phyloP scores from a whole-genome alignment of 805 yeast genomes.

The Ogataea sp. region DNA sequence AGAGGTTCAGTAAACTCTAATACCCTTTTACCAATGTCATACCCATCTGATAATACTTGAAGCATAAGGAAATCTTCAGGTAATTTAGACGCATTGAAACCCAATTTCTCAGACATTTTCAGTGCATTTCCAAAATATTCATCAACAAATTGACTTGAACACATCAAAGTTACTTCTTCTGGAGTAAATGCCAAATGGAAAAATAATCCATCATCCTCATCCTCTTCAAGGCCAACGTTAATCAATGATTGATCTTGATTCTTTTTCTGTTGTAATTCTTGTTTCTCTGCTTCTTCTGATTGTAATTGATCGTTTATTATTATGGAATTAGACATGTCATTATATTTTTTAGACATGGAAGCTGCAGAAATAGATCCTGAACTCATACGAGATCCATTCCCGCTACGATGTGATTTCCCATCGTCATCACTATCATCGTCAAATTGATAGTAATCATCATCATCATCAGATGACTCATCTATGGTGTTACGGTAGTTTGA shows the following conservation, averaged over 20 bases:
- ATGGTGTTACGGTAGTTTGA: background rate
- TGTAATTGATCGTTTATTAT: background rate
- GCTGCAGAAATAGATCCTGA: constrained; percentile 1
- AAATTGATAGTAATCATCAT: background rate
- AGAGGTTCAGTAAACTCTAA: constrained; percentile 51
- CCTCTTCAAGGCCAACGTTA: constrained; percentile 8
- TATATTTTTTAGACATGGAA: constrained; percentile 1
- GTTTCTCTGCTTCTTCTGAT: background rate
- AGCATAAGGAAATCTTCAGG: constrained; percentile 40
- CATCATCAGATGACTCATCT: background rate
- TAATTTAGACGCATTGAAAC: constrained; percentile 31
- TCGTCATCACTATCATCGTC: background rate
- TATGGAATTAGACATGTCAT: constrained; percentile 5
- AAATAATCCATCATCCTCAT: constrained; percentile 35
- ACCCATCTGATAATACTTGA: constrained; percentile 55
- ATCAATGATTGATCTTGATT: no score
- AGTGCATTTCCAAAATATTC: constrained; percentile 33
- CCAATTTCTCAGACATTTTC: constrained; percentile 21
- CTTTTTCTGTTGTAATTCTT: background rate
- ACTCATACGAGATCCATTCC: background rate
- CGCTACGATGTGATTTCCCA: background rate
- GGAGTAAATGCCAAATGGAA: constrained; percentile 59
- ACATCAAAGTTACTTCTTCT: constrained; percentile 53
- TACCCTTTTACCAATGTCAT: constrained; percentile 43
- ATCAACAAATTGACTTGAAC: constrained; percentile 31